These are phyloP conservation scores for Lipomyces oligophaga DNA, from an alignment of 805 yeast species.

Conservation along the genomic window DNA sequence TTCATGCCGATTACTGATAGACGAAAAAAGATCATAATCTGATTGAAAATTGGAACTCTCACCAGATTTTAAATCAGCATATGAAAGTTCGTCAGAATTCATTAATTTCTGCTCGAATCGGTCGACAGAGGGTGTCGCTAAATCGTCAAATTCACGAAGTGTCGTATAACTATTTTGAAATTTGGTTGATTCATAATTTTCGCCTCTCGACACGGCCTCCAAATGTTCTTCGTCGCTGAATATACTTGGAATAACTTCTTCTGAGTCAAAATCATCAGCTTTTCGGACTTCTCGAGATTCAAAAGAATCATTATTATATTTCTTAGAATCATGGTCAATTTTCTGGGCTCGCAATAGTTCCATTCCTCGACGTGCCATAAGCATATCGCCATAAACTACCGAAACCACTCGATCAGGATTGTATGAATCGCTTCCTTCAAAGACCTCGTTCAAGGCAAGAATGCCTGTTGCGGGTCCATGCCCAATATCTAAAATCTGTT, in stretches of 20 bases:
- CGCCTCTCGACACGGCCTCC: too few species aligned
- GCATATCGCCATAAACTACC: slow-evolving; percentile 62
- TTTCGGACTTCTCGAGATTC: too few species aligned
- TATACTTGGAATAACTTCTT: neutral
- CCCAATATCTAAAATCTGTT: slow-evolving; percentile 70
- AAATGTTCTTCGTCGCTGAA: slow-evolving; percentile 13
- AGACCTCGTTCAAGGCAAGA: slow-evolving; percentile 77
- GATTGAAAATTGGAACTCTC: too few species aligned
- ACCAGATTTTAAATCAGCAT: too few species aligned
- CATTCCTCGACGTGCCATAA: slow-evolving; percentile 80
- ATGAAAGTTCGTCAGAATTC: neutral
- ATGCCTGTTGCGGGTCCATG: slow-evolving; percentile 92
- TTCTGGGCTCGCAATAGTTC: slow-evolving; percentile 65
- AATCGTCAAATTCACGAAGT: neutral
- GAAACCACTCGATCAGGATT: slow-evolving; percentile 63
- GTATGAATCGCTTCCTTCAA: slow-evolving; percentile 54
- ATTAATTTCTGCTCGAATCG: neutral
- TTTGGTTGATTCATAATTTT: too few species aligned
- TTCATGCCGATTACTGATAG: slow-evolving; percentile 7
- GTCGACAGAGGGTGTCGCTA: neutral
- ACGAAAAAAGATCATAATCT: too few species aligned
- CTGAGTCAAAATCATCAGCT: too few species aligned
- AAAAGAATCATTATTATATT: neutral
- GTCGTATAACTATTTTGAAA: too few species aligned
- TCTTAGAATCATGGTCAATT: neutral